phyloP scores from a whole-genome alignment of 139 green algal genomes.

The Dunaliella sp. region DNA sequence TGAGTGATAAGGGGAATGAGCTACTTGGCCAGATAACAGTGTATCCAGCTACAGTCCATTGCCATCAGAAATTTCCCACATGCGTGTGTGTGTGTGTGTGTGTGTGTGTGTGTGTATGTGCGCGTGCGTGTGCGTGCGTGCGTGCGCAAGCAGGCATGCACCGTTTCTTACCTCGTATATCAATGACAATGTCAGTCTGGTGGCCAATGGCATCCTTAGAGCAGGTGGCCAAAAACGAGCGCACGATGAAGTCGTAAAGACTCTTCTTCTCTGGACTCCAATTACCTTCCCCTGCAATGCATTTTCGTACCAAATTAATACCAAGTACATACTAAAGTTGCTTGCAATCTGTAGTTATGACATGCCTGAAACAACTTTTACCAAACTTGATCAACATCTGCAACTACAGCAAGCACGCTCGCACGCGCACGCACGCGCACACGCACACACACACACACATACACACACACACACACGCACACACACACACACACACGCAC shows the following conservation, averaged over 20 bases:
- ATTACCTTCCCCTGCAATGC: constrained; percentile 12
- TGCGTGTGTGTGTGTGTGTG: too few species aligned
- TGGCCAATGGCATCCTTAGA: constrained; percentile 83
- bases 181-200: constrained; percentile 77
- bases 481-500: background rate
- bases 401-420: background rate
- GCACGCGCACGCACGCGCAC: background rate
- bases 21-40: too few species aligned
- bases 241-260: constrained; percentile 95
- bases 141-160: too few species aligned
- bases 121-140: too few species aligned
- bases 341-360: background rate
- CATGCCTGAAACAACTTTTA: too few species aligned
- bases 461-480: background rate
- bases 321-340: background rate
- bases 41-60: too few species aligned
- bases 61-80: too few species aligned
- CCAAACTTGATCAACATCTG: too few species aligned
- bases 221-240: constrained; percentile 92
- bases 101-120: too few species aligned
- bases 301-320: background rate
- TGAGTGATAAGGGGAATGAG: too few species aligned
- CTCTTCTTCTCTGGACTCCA: constrained; percentile 68
- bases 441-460: constrained; percentile 13
- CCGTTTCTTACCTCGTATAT: constrained; percentile 65